A percentile compares a stretch with the other conserved stretches of the same genome.
Conservation (phyloP, 495 filamentous ascomycete species). For the Lasiosphaeria hispida region DNA sequence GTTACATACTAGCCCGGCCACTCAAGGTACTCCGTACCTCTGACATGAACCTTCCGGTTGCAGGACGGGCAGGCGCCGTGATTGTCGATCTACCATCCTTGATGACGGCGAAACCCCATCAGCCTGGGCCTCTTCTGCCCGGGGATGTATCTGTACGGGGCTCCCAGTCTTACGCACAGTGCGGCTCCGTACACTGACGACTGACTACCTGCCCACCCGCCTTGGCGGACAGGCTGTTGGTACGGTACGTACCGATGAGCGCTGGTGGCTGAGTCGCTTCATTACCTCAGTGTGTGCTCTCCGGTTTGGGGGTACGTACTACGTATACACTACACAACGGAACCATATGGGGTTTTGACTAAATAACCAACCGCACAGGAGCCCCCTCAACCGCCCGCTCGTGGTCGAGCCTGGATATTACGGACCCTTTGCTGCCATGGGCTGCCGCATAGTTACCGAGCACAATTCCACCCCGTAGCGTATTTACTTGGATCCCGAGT, state of each 20-base stretch:
- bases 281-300: background rate
- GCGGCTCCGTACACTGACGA: background rate
- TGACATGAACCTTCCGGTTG: background rate
- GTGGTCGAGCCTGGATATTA: too few relatives aligned
- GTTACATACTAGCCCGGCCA: background rate
- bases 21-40: background rate
- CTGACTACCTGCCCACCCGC: background rate
- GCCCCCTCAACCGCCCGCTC: too few relatives aligned
- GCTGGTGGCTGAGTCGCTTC: constrained; percentile 7
- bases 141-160: background rate
- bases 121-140: background rate
- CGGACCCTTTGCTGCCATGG: too few relatives aligned
- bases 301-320: background rate
- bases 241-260: background rate
- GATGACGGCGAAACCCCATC: constrained; percentile 8
- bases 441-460: too few relatives aligned
- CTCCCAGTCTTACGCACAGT: background rate
- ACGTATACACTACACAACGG: too few relatives aligned
- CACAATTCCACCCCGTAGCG: too few relatives aligned
- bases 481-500: too few relatives aligned
- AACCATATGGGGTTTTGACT: too few relatives aligned
- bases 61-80: background rate
- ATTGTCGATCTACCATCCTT: constrained; percentile 7
- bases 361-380: too few relatives aligned
- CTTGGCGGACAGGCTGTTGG: background rate